Percentiles rank a stretch among this genome's conserved stretches.
Conservation (phyloP, 2,329 filamentous ascomycete genomes). For the Biscogniauxia sp. region DNA sequence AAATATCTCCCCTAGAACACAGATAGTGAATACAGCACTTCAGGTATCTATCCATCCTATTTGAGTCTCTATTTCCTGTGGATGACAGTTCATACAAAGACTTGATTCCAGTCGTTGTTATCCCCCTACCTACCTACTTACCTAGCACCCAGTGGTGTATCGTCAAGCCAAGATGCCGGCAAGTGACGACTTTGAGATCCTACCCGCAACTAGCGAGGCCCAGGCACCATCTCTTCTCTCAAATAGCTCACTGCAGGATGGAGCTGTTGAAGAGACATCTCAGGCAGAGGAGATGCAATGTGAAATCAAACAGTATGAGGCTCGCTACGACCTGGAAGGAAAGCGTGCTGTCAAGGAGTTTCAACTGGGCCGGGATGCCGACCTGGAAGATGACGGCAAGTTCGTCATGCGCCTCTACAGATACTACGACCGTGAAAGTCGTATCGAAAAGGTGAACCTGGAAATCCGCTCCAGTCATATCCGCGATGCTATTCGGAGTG, state of each 20-base stretch:
- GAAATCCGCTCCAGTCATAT: constrained; percentile 8
- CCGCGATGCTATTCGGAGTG: constrained; percentile 3
- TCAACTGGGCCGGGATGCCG: constrained; percentile 3
- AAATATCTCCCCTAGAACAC: background rate
- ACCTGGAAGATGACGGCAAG: constrained; percentile 7
- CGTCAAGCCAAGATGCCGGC: constrained; percentile 1
- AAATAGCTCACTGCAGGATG: background rate
- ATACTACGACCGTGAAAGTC: constrained; percentile 3
- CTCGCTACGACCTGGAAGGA: constrained; percentile 7
- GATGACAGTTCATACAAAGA: no score
- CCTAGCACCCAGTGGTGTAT: background rate
- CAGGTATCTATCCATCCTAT: background rate
- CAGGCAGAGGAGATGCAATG: constrained; percentile 6
- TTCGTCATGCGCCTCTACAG: constrained; percentile 9
- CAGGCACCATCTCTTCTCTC: background rate
- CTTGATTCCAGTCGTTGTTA: no score
- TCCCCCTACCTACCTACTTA: no score
- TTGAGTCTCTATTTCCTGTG: background rate
- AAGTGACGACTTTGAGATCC: constrained; percentile 9
- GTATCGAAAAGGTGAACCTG: constrained; percentile 11
- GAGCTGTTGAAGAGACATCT: background rate
- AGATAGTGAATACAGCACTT: background rate
- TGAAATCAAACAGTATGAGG: constrained; percentile 11
- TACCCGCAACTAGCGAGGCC: background rate
- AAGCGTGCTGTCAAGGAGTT: constrained; percentile 6